phyloP scores from a whole-genome alignment of 1,284 basidiomycete genomes.

The Retiboletus flavoniger region DNA sequence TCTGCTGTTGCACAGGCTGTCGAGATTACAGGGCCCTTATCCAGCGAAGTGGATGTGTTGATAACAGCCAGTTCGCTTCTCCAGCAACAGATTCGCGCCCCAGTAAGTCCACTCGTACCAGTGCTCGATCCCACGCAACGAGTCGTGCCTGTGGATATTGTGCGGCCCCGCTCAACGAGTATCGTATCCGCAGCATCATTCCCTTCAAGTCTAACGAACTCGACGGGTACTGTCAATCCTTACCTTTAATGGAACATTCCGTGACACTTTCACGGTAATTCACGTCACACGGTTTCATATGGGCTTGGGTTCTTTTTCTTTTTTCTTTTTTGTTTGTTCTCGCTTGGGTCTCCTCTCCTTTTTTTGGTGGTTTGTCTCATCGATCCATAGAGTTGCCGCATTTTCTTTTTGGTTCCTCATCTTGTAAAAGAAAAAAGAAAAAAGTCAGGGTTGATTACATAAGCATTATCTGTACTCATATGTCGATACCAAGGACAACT shows the following conservation, averaged over 20 bases:
- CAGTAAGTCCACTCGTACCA: slow-evolving; percentile 31
- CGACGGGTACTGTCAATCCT: slow-evolving; percentile 14
- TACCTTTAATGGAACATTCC: slow-evolving; percentile 30
- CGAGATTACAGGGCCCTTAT: slow-evolving; percentile 39
- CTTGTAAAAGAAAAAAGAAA: slow-evolving; percentile 20
- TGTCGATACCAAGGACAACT: slow-evolving; percentile 28
- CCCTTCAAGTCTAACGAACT: slow-evolving; percentile 18
- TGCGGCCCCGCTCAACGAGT: slow-evolving; percentile 31
- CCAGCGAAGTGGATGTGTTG: slow-evolving; percentile 37
- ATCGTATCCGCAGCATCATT: slow-evolving; percentile 24
- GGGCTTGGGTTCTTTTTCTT: slow-evolving; percentile 22
- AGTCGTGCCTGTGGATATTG: slow-evolving; percentile 26
- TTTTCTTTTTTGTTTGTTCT: slow-evolving; percentile 12
- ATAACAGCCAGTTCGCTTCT: slow-evolving; percentile 37
- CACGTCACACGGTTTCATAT: slow-evolving; percentile 25
- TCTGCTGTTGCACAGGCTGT: slow-evolving; percentile 44
- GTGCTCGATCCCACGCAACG: slow-evolving; percentile 32
- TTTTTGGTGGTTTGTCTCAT: slow-evolving; percentile 28
- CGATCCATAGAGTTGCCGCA: slow-evolving; percentile 33
- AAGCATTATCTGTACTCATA: slow-evolving; percentile 38
- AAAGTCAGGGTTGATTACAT: slow-evolving; percentile 23
- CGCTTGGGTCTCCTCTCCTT: slow-evolving; percentile 22
- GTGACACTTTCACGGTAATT: slow-evolving; percentile 15
- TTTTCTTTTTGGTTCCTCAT: slow-evolving; percentile 13
- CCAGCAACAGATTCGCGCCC: slow-evolving; percentile 33